A percentile compares a stretch with the other conserved stretches of the same genome.
Evolutionary conservation across 208 protist genomes (phyloP).

Genomic region (Crithidia bombi): DNA sequence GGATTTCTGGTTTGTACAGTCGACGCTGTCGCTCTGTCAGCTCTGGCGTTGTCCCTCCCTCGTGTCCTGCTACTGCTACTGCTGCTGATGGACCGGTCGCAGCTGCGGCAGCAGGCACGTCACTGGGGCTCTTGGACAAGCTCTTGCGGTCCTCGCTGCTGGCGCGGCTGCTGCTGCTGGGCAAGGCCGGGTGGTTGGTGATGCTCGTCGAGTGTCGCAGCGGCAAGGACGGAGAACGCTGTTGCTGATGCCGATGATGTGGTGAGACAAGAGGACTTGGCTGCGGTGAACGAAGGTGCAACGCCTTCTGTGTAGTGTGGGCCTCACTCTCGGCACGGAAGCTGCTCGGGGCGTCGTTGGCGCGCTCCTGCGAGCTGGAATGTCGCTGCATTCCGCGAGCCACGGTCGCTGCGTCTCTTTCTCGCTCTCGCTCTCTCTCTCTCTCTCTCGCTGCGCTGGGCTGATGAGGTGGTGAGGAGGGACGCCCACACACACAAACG

Average conservation of each 20-base stretch:
- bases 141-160: conserved; percentile 2
- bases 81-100: not conserved
- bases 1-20: conserved; percentile 27
- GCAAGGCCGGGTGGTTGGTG: not conserved
- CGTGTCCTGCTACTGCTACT: not conserved
- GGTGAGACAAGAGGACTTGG: conserved; percentile 7
- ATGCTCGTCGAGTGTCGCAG: conserved; percentile 19
- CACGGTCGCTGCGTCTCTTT: too few species aligned
- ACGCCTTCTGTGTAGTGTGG: conserved; percentile 9
- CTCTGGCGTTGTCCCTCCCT: not conserved
- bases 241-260: not conserved
- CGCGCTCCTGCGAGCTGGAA: not conserved
- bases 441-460: too few species aligned
- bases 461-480: too few species aligned
- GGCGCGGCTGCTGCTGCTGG: not conserved
- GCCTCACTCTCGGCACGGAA: conserved; percentile 19
- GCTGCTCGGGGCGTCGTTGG: conserved; percentile 11
- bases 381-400: not conserved
- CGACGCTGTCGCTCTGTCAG: conserved; percentile 1
- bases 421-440: not conserved
- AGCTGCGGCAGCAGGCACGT: not conserved
- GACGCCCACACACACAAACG: too few species aligned
- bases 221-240: not conserved
- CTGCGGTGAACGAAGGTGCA: conserved; percentile 20
- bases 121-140: not conserved